These are phyloP conservation scores for Didymella sp. DNA, from an alignment of 2,329 filamentous ascomycete genomes.

Conservation along the genomic window DNA sequence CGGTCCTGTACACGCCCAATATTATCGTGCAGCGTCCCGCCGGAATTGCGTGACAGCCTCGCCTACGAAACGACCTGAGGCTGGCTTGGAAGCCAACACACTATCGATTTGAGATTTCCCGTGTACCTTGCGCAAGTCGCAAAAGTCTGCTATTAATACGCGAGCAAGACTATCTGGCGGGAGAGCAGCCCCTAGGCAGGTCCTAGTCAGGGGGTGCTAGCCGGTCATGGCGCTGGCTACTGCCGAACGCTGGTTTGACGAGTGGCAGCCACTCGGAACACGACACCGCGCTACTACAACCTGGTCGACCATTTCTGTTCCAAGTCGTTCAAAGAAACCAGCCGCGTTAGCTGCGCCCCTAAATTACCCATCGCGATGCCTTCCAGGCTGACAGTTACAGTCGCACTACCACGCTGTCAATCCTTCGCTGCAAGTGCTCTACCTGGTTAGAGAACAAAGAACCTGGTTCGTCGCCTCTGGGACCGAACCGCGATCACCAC, in stretches of 20 bases:
- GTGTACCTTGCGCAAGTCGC: conserved; percentile 13
- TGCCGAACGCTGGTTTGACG: conserved; percentile 14
- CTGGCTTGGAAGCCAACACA: conserved; percentile 10
- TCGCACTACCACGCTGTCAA: conserved; percentile 6
- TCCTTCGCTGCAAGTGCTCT: conserved; percentile 6
- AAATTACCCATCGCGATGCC: conserved; percentile 3
- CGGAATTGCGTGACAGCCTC: conserved; percentile 5
- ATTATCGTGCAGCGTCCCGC: not conserved
- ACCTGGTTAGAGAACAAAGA: conserved; percentile 1
- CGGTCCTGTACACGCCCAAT: not conserved
- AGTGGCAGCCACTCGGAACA: conserved; percentile 19
- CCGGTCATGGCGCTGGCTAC: conserved; percentile 12
- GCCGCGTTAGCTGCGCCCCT: conserved; percentile 12
- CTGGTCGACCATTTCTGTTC: conserved; percentile 15
- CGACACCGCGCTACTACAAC: conserved; percentile 14
- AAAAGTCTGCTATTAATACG: conserved; percentile 22
- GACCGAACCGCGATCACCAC: conserved; percentile 2
- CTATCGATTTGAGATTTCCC: conserved; percentile 23
- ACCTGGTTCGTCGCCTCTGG: conserved; percentile 2
- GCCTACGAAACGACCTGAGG: conserved; percentile 4
- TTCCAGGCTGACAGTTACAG: conserved; percentile 5
- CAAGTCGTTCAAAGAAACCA: conserved; percentile 11
- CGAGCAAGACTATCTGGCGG: conserved; percentile 3
- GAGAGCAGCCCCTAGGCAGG: conserved; percentile 21
- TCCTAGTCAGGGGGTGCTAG: conserved; percentile 22